Evolutionary conservation across 1,284 basidiomycete genomes (phyloP).

Genomic region (Athelia sp.): DNA sequence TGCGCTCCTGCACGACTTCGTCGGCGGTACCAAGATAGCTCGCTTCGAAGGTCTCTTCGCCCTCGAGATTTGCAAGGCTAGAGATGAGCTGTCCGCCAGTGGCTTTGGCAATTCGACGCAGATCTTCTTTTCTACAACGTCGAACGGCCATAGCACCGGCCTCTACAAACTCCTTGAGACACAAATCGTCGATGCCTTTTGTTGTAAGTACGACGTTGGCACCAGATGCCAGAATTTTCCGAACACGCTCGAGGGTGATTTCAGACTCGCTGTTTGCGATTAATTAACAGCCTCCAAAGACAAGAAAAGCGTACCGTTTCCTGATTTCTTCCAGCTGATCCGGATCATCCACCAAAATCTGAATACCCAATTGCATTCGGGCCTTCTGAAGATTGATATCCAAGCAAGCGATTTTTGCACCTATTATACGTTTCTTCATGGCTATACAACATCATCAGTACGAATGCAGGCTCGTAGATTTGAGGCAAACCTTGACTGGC

Average conservation of each 20-base stretch:
- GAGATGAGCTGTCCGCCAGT: slow-evolving; percentile 94
- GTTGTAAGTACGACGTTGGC: slow-evolving; percentile 98
- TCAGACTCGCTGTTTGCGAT: slow-evolving; percentile 74
- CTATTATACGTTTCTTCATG: slow-evolving; percentile 93
- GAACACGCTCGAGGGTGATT: slow-evolving; percentile 93
- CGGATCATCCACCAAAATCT: slow-evolving; percentile 97
- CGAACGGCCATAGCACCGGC: slow-evolving; percentile 99
- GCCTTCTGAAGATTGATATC: slow-evolving; percentile 98
- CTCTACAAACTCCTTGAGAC: slow-evolving; percentile 98
- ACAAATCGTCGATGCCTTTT: slow-evolving; percentile 98
- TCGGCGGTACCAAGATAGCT: slow-evolving; percentile 89
- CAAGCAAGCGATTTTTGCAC: slow-evolving; percentile 97
- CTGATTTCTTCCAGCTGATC: slow-evolving; percentile 96
- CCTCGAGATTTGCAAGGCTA: slow-evolving; percentile 94
- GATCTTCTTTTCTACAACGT: slow-evolving; percentile 96
- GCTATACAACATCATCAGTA: slow-evolving; percentile 43
- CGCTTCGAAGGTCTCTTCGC: slow-evolving; percentile 96
- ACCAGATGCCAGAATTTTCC: slow-evolving; percentile 93
- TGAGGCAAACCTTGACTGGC: slow-evolving; percentile 83
- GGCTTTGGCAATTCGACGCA: slow-evolving; percentile 94
- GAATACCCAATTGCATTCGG: slow-evolving; percentile 97
- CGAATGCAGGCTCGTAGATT: background rate
- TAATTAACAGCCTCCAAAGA: slow-evolving; percentile 1
- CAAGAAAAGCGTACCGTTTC: slow-evolving; percentile 54
- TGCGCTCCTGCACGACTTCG: slow-evolving; percentile 95